Evolutionary conservation across 345 rosid genomes (phyloP).

Genomic region (Salix exigua): DNA sequence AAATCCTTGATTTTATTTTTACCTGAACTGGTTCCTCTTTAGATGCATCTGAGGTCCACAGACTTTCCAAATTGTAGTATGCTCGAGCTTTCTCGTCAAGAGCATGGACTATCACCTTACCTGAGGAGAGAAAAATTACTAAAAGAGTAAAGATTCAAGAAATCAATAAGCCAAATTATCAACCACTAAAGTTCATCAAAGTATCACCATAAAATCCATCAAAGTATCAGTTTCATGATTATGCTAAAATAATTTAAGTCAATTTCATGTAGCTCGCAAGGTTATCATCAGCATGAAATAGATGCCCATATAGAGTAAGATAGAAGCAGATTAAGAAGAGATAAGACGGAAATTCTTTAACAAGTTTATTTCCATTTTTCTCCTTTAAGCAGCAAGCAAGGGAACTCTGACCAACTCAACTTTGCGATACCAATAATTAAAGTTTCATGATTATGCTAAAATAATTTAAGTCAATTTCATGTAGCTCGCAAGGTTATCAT

Average conservation of each 20-base stretch:
- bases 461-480: background rate
- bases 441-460: background rate
- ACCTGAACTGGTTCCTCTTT: slow-evolving; percentile 48
- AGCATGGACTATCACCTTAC: slow-evolving; percentile 80
- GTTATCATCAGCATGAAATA: background rate
- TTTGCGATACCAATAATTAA: background rate
- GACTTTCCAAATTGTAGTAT: slow-evolving; percentile 72
- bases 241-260: background rate
- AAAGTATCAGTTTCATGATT: background rate
- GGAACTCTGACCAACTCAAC: background rate
- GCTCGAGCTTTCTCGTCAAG: slow-evolving; percentile 91
- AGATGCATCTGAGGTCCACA: slow-evolving; percentile 42
- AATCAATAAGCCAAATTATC: background rate
- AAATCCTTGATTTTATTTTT: background rate
- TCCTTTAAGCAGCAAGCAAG: background rate
- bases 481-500: background rate
- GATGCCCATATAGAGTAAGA: background rate
- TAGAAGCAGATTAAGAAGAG: background rate
- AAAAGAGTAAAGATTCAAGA: background rate
- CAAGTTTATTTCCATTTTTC: background rate
- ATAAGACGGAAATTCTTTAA: background rate
- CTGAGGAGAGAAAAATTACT: slow-evolving; percentile 26
- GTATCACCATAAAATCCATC: background rate
- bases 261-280: background rate
- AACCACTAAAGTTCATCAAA: slow-evolving; percentile 1